Conservation (phyloP, 306 rosid species). For the Acacia acuminata region DNA sequence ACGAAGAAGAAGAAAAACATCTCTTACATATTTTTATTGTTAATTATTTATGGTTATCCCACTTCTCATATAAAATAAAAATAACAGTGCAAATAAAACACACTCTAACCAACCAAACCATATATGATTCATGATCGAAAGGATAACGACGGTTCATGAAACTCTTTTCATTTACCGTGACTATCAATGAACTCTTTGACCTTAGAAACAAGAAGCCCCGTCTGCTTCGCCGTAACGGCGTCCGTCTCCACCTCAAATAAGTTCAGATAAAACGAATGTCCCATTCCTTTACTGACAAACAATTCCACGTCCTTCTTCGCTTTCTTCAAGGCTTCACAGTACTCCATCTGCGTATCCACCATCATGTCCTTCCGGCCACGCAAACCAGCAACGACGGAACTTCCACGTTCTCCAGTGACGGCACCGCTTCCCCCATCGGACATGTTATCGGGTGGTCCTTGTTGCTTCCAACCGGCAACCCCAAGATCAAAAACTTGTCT, state of each 20-base stretch:
- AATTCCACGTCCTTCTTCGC: constrained; percentile 60
- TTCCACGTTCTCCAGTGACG: constrained; percentile 34
- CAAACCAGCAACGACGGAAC: constrained; percentile 64
- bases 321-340: constrained; percentile 62
- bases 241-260: constrained; percentile 49
- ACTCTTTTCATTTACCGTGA: constrained; percentile 23
- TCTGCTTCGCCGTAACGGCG: constrained; percentile 43
- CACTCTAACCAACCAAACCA: no score
- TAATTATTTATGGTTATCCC: background rate
- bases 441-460: constrained; percentile 76
- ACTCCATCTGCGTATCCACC: constrained; percentile 58
- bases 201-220: constrained; percentile 36
- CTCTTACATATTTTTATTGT: background rate
- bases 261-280: constrained; percentile 61
- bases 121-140: no score
- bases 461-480: constrained; percentile 48
- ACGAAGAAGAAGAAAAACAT: background rate
- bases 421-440: constrained; percentile 53
- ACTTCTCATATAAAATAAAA: no score
- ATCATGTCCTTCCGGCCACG: constrained; percentile 58
- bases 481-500: constrained; percentile 56
- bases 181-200: constrained; percentile 48
- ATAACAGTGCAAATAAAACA: no score
- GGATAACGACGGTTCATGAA: background rate
- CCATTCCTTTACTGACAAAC: constrained; percentile 41